Conservation (phyloP, 2,329 filamentous ascomycete species). For the Colletotrichum brevisporum region DNA sequence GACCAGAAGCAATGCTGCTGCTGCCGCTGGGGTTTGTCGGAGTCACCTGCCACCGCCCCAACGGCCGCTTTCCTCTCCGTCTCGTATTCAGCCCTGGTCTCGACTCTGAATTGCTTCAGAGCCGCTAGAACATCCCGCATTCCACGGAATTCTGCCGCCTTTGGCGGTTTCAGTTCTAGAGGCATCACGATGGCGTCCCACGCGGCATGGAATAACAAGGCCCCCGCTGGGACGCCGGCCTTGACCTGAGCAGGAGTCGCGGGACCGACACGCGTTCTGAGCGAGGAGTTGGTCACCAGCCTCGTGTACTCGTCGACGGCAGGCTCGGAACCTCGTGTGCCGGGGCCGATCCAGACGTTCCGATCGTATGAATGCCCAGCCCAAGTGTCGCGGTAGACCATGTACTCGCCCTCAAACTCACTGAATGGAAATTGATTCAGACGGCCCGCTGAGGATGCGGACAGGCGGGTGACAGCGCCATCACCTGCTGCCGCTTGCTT, state of each 20-base stretch:
- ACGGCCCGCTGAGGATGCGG: constrained; percentile 42
- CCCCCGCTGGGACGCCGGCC: constrained; percentile 62
- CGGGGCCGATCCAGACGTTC: constrained; percentile 64
- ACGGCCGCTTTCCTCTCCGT: constrained; percentile 40
- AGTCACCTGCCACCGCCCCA: not conserved
- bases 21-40: constrained; percentile 15
- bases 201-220: constrained; percentile 64
- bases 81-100: constrained; percentile 49
- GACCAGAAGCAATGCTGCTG: constrained; percentile 53
- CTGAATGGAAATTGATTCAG: constrained; percentile 46
- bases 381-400: constrained; percentile 47
- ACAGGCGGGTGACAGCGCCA: constrained; percentile 29
- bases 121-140: constrained; percentile 61
- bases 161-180: constrained; percentile 46
- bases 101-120: constrained; percentile 56
- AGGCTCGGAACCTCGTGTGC: constrained; percentile 48
- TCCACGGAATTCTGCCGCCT: constrained; percentile 47
- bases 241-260: constrained; percentile 63
- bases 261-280: constrained; percentile 59
- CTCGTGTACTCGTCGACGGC: constrained; percentile 64
- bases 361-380: constrained; percentile 48
- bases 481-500: constrained; percentile 30
- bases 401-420: constrained; percentile 46
- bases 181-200: constrained; percentile 66
- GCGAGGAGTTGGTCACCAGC: constrained; percentile 53